Evolutionary conservation across 495 filamentous ascomycete species (phyloP), one percentile per base, ranked within the genome.

Genomic region (Podospora bellae-mahoneyi): DNA sequence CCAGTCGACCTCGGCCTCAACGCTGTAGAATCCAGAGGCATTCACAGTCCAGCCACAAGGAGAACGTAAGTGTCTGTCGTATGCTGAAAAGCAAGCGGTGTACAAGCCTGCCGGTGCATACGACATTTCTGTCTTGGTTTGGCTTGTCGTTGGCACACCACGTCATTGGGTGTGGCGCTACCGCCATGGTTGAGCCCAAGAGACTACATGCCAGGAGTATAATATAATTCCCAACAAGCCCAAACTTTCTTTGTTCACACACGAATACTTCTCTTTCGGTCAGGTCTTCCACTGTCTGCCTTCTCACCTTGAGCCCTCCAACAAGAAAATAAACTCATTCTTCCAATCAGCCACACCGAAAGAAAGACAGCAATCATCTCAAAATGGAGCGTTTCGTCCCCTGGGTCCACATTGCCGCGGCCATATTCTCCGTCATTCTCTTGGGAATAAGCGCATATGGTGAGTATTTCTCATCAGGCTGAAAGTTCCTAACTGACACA

Each of bases 371-470:
- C 7, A 39, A 16, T 48, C 5, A 27, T 7, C 57, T n/a, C 67
- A 62, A 39, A 0, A 72, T 73, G 67, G 59, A 64, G 19, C 44
- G 59, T 32, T 84, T 87, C 78, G 83, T 89, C 32, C 84, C 88
- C 62, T 84, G 87, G 19, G 81, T 91, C 66, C 90, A 91, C 75
- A 79, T 85, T 66, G 76, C 84, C 61, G 89, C 92, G 68, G 82
- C 80, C 6, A 68, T 92, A 64, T 87, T 94, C 71, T 82, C 87
- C 48, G 78, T 93, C 69, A 87, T 93, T 71, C 84, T 91, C 67
- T 83, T 96, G 27, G 90, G 88, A 39, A 68, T 94, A 28, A 89
- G 86, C 23, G 87, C 85, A 63, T 93, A 93, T 72, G 79, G 92
- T 94, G 78, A 5, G 82, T 83, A 28, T 54, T 32, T 55, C 56